Conservation (phyloP, 495 filamentous ascomycete species). For the Penicillium silybi region DNA sequence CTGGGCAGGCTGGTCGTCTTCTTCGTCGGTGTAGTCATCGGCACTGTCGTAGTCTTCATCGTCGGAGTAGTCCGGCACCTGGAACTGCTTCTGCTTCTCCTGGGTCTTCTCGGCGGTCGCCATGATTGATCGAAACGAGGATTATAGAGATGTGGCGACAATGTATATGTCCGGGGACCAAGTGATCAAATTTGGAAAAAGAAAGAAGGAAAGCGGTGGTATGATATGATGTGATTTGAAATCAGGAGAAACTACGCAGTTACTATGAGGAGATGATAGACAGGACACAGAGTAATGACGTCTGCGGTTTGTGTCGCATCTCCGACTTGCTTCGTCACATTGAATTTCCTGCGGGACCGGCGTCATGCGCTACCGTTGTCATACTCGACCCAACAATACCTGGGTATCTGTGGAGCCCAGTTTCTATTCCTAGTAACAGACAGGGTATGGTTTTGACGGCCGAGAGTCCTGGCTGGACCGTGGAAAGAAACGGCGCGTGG, state of each 20-base stretch:
- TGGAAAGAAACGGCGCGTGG: conserved; percentile 17
- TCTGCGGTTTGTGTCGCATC: conserved; percentile 18
- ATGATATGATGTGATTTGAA: conserved; percentile 4
- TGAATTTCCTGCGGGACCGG: background rate
- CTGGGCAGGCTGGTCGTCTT: conserved; percentile 14
- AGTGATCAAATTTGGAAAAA: background rate
- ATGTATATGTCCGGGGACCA: background rate
- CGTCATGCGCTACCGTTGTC: conserved; percentile 10
- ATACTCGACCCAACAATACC: background rate
- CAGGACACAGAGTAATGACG: conserved; percentile 25
- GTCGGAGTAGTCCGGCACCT: conserved; percentile 37
- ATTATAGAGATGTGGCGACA: background rate
- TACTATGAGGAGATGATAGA: background rate
- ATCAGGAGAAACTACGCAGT: background rate
- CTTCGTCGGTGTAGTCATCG: conserved; percentile 28
- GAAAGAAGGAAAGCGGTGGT: conserved; percentile 8
- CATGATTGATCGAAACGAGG: conserved; percentile 22
- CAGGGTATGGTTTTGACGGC: background rate
- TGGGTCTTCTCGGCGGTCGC: conserved; percentile 39
- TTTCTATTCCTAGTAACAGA: background rate
- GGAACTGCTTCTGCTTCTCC: conserved; percentile 29
- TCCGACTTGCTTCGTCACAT: background rate
- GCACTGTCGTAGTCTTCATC: conserved; percentile 28
- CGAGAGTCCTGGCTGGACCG: conserved; percentile 3
- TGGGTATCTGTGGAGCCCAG: background rate